These are phyloP conservation scores for Fraxinus ornus DNA, from an alignment of 305 asterid genomes.

Conservation along the genomic window DNA sequence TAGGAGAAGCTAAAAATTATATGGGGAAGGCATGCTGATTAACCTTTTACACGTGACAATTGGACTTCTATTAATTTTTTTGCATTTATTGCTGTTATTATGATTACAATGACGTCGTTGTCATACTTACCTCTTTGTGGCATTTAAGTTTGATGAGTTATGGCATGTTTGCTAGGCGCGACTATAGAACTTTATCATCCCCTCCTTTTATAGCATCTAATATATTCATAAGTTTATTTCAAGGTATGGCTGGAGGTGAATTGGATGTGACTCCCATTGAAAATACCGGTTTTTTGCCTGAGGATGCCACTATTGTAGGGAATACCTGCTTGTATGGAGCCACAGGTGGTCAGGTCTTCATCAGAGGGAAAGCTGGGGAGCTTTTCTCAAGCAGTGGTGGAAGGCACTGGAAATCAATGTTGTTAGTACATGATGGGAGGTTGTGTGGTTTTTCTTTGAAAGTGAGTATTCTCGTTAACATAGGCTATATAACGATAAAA, in stretches of 20 bases:
- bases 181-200: background rate
- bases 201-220: conserved; percentile 13
- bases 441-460: conserved; percentile 84
- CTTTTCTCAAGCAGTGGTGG: conserved; percentile 96
- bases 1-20: conserved; percentile 95
- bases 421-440: conserved; percentile 99
- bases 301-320: conserved; percentile 93
- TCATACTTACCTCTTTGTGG: background rate
- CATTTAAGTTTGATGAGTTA: background rate
- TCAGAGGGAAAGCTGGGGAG: conserved; percentile 91
- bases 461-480: conserved; percentile 49
- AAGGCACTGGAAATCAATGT: conserved; percentile 94
- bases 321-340: conserved; percentile 96
- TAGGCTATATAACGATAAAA: background rate
- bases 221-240: background rate
- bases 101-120: background rate
- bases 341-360: conserved; percentile 87
- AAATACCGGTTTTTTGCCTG: conserved; percentile 70
- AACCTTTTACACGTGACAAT: background rate
- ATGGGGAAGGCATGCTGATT: conserved; percentile 75
- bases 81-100: background rate
- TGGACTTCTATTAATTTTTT: background rate
- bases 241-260: conserved; percentile 99
- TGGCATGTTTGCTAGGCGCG: background rate
- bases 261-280: conserved; percentile 77